Percentiles rank a stretch among this genome's conserved stretches.
These are phyloP conservation scores for Aegle marmelos DNA, from an alignment of 345 rosid species.

Conservation along the genomic window DNA sequence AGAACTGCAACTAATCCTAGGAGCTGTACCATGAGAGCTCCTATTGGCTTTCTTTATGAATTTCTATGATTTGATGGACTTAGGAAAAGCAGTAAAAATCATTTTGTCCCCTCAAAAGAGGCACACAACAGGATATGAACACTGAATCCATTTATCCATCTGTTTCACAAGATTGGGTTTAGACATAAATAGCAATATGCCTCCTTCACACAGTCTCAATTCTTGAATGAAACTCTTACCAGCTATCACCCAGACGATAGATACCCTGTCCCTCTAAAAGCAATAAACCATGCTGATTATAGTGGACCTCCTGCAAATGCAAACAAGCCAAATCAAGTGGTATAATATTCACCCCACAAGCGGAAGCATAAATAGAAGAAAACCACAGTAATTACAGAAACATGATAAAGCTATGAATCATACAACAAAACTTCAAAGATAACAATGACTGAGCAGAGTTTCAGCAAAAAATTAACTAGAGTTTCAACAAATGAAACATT, in stretches of 20 bases:
- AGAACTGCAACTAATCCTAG: neutral
- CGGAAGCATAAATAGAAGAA: neutral
- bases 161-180: neutral
- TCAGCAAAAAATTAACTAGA: neutral
- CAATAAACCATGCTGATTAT: slow-evolving; percentile 91
- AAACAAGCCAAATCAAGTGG: neutral
- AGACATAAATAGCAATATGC: neutral
- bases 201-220: slow-evolving; percentile 8
- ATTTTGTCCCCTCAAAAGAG: neutral
- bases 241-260: slow-evolving; percentile 83
- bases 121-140: neutral
- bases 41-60: neutral
- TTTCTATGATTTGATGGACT: neutral
- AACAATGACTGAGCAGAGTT: neutral
- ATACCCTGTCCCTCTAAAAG: slow-evolving; percentile 93
- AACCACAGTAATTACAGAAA: neutral
- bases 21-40: neutral
- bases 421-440: neutral
- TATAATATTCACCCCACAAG: neutral
- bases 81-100: neutral
- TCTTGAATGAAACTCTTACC: slow-evolving; percentile 44
- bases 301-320: slow-evolving; percentile 78
- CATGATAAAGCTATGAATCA: no score
- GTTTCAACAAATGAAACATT: neutral
- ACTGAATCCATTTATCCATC: neutral